Evolutionary conservation across 2,329 filamentous ascomycete genomes (phyloP).

Genomic region (Trichoderma arundinaceum): DNA sequence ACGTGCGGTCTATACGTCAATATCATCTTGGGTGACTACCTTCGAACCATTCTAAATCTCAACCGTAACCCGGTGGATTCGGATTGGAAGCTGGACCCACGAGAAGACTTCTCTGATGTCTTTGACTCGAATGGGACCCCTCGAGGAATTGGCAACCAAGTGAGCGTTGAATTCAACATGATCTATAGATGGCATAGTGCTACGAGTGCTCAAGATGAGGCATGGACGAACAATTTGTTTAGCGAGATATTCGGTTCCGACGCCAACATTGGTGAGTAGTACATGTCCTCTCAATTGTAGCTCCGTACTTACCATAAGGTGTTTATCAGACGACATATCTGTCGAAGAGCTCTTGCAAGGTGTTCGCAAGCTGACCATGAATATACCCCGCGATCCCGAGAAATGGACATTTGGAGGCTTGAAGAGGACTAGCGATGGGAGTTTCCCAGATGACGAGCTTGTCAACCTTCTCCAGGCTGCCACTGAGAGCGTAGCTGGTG

Average conservation of each 20-base stretch:
- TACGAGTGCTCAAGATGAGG: conserved; percentile 42
- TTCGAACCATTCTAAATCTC: conserved; percentile 57
- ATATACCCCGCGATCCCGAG: not conserved
- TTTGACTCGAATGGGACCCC: conserved; percentile 38
- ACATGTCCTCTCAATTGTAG: not conserved
- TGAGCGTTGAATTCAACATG: conserved; percentile 46
- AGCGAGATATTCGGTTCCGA: not conserved
- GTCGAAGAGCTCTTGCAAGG: not conserved
- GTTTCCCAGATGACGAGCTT: conserved; percentile 59
- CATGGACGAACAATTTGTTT: conserved; percentile 40
- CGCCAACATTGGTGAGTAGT: not conserved
- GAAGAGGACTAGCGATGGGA: conserved; percentile 56
- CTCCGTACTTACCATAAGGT: conserved; percentile 5
- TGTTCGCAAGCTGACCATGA: not conserved
- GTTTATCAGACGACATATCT: conserved; percentile 30
- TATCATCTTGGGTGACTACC: conserved; percentile 50
- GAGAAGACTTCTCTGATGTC: conserved; percentile 29
- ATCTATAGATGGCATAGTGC: conserved; percentile 45
- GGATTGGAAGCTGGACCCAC: conserved; percentile 60
- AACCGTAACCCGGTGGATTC: conserved; percentile 46
- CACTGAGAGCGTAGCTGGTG: conserved; percentile 7
- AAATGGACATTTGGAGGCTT: conserved; percentile 58
- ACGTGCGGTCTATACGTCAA: conserved; percentile 64
- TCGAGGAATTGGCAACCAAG: conserved; percentile 44
- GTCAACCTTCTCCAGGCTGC: conserved; percentile 58